Evolutionary conservation across 768 basidiomycete species (phyloP).

Genomic region (Psilocybe azurescens): DNA sequence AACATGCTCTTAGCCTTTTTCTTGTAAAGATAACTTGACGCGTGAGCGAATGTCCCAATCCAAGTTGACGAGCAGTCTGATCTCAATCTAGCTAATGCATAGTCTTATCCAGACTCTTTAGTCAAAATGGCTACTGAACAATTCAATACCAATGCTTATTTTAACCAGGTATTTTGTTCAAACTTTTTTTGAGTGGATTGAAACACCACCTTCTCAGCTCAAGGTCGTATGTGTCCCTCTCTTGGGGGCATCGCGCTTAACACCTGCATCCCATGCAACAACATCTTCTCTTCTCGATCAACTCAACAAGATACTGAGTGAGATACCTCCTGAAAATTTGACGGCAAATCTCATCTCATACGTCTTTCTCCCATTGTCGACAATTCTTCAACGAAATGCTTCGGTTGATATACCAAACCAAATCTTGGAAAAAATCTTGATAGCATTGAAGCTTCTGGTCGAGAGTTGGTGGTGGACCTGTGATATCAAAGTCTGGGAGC

Average conservation of each 20-base stretch:
- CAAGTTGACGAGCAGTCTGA: no score
- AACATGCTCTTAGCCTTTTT: no score
- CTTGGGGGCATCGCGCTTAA: conserved; percentile 70
- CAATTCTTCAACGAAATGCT: conserved; percentile 79
- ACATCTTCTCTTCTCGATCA: conserved; percentile 58
- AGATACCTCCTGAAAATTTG: conserved; percentile 47
- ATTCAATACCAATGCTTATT: conserved; percentile 22
- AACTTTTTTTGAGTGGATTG: not conserved
- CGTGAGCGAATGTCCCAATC: no score
- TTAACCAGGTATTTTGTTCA: conserved; percentile 24
- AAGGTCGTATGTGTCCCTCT: conserved; percentile 85
- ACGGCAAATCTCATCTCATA: conserved; percentile 76
- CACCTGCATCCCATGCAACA: conserved; percentile 53
- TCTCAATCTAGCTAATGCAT: no score
- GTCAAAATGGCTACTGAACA: conserved; percentile 6
- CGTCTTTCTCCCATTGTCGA: conserved; percentile 86
- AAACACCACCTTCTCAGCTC: conserved; percentile 36
- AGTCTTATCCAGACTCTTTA: not conserved
- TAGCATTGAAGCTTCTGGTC: conserved; percentile 60
- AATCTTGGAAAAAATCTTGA: conserved; percentile 75
- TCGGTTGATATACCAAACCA: conserved; percentile 76
- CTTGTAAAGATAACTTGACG: no score
- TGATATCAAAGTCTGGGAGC: conserved; percentile 79
- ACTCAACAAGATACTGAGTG: conserved; percentile 53
- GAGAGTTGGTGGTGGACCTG: conserved; percentile 88